Base-by-base conservation (phyloP, 495 filamentous ascomycete genomes). In the Penicillium odoratum region DNA sequence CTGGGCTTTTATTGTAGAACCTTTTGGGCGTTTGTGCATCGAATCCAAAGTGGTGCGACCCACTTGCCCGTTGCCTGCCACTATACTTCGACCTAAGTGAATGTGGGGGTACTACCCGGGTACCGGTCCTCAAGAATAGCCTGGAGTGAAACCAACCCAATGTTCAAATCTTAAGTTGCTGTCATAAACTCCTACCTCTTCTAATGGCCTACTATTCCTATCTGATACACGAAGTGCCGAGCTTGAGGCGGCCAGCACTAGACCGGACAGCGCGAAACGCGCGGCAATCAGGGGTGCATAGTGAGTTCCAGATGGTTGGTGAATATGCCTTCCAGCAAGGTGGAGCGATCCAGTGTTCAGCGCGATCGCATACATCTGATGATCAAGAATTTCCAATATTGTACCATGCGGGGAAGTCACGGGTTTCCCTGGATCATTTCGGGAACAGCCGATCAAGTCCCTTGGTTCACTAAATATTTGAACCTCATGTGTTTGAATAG, bases 391-490 rank as follows among this genome's bases (percentile, higher is more conserved):
- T 44, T 18, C 5, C 45, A 18, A 48, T 7, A 25, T 21, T n/a
- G 2, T 7, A 36, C n/a, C 31, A 51, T 38, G 50, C 26, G 31
- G 18, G 50, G n/a, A 29, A 44, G 55, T 61, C 54, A 56, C 28
- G 54, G 16, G 59, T 61, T 44, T 42, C 53, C 59, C 36, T 61
- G 58, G 58, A 50, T 61, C 58, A 61, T 36, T 28, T 21, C 59
- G 59, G 59, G 59, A 50, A 43, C 59, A 57, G 54, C 59, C 59
- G 59, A 53, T 50, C 43, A 16, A 21, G 29, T 57, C 36, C 59
- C 55, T 50, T 48, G 59, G 53, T 53, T 58, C 50, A 15, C 29
- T 46, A 3, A 16, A 48, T 21, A 18, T 7, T 13, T 13, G n/a
- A 15, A 38, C 38, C 15, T 40, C 38, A 5, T 40, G 4, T 1